Evolutionary conservation across 371 early-diverging fungal genomes (phyloP).

Genomic region (Circinella umbellata): DNA sequence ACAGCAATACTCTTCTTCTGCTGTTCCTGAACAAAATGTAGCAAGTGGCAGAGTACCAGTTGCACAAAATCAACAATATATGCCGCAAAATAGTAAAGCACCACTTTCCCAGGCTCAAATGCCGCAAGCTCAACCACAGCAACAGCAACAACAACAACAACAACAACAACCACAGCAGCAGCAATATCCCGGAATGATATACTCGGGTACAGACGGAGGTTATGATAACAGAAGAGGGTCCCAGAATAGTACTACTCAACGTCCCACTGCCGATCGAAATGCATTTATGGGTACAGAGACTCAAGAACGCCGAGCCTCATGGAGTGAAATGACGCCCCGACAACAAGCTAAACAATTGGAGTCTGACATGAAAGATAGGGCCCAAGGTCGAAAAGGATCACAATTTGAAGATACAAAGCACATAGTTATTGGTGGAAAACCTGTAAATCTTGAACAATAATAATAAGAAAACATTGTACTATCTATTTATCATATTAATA

Average conservation of each 20-base stretch:
- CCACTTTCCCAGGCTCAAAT: not conserved
- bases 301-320: not conserved
- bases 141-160: not conserved
- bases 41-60: not conserved
- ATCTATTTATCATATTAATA: too few relatives aligned
- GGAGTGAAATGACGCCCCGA: not conserved
- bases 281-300: conserved; percentile 6
- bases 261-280: conserved; percentile 12
- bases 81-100: not conserved
- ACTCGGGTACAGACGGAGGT: not conserved
- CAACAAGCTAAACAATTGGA: conserved; percentile 9
- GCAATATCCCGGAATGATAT: not conserved
- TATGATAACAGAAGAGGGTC: not conserved
- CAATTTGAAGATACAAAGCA: not conserved
- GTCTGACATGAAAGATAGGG: conserved; percentile 4
- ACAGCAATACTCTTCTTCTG: not conserved
- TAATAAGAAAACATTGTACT: too few relatives aligned
- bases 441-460: not conserved
- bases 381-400: not conserved
- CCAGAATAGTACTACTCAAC: not conserved
- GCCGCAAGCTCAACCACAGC: not conserved
- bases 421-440: conserved; percentile 2
- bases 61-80: not conserved
- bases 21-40: conserved; percentile 6
- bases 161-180: conserved; percentile 2